Conservation (phyloP, 73 alveolate genomes). For the Urostyla sp. region DNA sequence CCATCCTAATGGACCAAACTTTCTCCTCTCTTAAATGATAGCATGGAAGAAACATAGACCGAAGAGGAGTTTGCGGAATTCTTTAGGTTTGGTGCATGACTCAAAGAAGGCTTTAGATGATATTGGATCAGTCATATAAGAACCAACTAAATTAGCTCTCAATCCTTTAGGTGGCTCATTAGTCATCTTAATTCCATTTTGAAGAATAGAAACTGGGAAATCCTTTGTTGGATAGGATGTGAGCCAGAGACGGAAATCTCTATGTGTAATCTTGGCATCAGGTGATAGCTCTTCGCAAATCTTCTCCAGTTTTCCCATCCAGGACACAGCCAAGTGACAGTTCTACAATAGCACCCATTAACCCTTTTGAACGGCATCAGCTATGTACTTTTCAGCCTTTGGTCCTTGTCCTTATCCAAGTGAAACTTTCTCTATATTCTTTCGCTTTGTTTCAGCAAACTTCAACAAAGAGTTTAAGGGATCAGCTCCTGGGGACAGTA, state of each 20-base stretch:
- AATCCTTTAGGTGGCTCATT: constrained; percentile 99
- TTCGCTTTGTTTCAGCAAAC: constrained; percentile 91
- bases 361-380: constrained; percentile 97
- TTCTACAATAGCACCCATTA: constrained; percentile 99
- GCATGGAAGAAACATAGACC: constrained; percentile 99
- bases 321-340: constrained; percentile 98
- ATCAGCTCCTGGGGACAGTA: constrained; percentile 99
- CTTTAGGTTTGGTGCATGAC: constrained; percentile 94
- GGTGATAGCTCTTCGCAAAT: constrained; percentile 96
- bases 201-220: constrained; percentile 99
- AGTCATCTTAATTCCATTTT: constrained; percentile 99
- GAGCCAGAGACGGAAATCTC: constrained; percentile 99
- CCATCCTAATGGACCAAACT: constrained; percentile 99
- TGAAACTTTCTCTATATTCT: constrained; percentile 89
- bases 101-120: constrained; percentile 92
- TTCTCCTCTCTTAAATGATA: constrained; percentile 98
- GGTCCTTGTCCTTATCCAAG: constrained; percentile 99
- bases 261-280: constrained; percentile 95
- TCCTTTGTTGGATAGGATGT: constrained; percentile 98
- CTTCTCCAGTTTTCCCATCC: constrained; percentile 99
- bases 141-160: constrained; percentile 94
- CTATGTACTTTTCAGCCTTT: constrained; percentile 95
- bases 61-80: constrained; percentile 94
- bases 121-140: constrained; percentile 96
- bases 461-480: constrained; percentile 95